Percentiles rank a stretch among this genome's conserved stretches.
These are phyloP conservation scores for Coprinopsis strossmayeri DNA, from an alignment of 768 basidiomycete genomes.

Conservation along the genomic window DNA sequence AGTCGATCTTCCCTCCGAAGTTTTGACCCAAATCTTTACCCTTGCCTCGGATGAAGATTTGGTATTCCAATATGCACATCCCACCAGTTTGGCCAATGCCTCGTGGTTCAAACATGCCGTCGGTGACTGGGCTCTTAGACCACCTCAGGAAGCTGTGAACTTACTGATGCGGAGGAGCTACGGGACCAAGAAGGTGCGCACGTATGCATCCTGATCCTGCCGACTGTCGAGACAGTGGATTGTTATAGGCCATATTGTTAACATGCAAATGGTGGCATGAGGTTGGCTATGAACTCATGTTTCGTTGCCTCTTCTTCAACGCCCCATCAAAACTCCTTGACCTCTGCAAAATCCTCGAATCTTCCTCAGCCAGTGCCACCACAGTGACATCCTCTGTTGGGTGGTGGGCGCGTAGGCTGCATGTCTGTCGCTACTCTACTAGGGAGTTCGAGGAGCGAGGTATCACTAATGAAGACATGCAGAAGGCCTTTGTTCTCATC, in stretches of 20 bases:
- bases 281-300: slow-evolving; percentile 60
- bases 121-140: slow-evolving; percentile 50
- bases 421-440: slow-evolving; percentile 45
- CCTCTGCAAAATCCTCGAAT: slow-evolving; percentile 46
- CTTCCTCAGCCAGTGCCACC: slow-evolving; percentile 26
- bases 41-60: slow-evolving; percentile 65
- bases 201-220: neutral
- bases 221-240: neutral
- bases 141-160: slow-evolving; percentile 53
- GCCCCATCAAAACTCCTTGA: slow-evolving; percentile 47
- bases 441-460: slow-evolving; percentile 13
- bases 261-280: slow-evolving; percentile 62
- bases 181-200: slow-evolving; percentile 57
- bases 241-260: slow-evolving; percentile 53
- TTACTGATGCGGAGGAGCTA: slow-evolving; percentile 56
- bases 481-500: slow-evolving; percentile 49
- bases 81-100: slow-evolving; percentile 55
- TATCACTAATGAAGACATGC: slow-evolving; percentile 40
- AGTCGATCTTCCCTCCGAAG: slow-evolving; percentile 54
- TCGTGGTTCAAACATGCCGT: slow-evolving; percentile 54
- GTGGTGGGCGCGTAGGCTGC: slow-evolving; percentile 71
- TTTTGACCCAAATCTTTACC: slow-evolving; percentile 66
- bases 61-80: slow-evolving; percentile 56
- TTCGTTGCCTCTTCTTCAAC: slow-evolving; percentile 63
- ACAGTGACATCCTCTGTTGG: slow-evolving; percentile 45